These are phyloP conservation scores for Mycosphaerella sp. DNA, from an alignment of 2,329 filamentous ascomycete genomes.

Conservation along the genomic window DNA sequence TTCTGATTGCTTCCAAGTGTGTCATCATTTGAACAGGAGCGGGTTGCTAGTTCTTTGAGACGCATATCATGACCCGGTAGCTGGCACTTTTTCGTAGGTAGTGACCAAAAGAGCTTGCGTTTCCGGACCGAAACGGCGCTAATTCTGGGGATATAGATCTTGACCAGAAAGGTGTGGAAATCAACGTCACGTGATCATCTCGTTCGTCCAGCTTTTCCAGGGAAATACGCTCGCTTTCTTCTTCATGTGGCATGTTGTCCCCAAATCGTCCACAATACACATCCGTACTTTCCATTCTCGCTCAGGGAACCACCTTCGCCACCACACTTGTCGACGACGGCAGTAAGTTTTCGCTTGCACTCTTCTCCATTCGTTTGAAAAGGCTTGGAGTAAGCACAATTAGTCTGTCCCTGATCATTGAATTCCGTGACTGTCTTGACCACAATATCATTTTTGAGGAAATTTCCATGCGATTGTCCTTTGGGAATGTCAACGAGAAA, in stretches of 20 bases:
- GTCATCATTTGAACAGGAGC: too few species aligned
- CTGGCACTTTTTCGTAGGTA: too few species aligned
- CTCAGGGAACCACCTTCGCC: constrained; percentile 11
- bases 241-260: constrained; percentile 8
- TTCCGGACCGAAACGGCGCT: too few species aligned
- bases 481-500: constrained; percentile 8
- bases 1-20: too few species aligned
- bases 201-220: too few species aligned
- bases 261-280: constrained; percentile 17
- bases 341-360: constrained; percentile 9
- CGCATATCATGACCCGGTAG: too few species aligned
- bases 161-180: too few species aligned
- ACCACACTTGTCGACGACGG: constrained; percentile 13
- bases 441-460: constrained; percentile 2
- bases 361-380: constrained; percentile 13
- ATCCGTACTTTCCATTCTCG: constrained; percentile 13
- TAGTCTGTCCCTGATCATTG: constrained; percentile 10
- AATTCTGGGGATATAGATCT: too few species aligned
- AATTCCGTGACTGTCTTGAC: constrained; percentile 14
- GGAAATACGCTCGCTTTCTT: too few species aligned
- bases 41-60: too few species aligned
- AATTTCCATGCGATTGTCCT: constrained; percentile 11
- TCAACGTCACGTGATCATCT: too few species aligned
- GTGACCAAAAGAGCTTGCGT: too few species aligned
- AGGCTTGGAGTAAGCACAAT: constrained; percentile 3